phyloP scores from a whole-genome alignment of 805 yeast species.

The Yarrowia alimentaria region DNA sequence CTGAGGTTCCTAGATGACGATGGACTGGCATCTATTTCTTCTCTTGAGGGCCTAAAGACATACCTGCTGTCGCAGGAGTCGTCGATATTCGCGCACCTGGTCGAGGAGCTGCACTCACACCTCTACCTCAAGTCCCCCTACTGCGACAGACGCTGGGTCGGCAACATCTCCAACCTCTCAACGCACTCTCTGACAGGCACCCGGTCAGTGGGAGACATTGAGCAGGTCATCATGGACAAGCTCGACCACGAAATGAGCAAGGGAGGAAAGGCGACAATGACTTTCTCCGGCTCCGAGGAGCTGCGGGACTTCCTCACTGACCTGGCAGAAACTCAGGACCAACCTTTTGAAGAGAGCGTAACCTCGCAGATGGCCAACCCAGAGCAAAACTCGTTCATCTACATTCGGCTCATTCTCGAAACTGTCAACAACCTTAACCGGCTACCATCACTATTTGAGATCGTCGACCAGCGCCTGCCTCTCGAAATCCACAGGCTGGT shows the following conservation, averaged over 20 bases:
- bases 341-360: constrained; percentile 31
- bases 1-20: constrained; percentile 39
- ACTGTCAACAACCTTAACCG: constrained; percentile 61
- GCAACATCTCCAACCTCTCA: constrained; percentile 31
- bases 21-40: constrained; percentile 37
- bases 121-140: constrained; percentile 56
- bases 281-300: constrained; percentile 32
- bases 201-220: constrained; percentile 29
- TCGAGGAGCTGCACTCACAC: constrained; percentile 73
- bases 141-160: constrained; percentile 37
- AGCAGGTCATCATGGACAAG: constrained; percentile 35
- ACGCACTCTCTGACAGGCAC: constrained; percentile 31
- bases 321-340: constrained; percentile 10
- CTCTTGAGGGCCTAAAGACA: constrained; percentile 38
- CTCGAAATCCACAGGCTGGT: constrained; percentile 65
- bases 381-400: constrained; percentile 51
- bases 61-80: constrained; percentile 42
- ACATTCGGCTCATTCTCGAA: constrained; percentile 52
- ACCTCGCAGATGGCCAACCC: constrained; percentile 42
- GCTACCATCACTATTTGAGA: constrained; percentile 56
- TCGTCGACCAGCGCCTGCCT: constrained; percentile 53
- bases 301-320: constrained; percentile 33
- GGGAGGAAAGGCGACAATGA: constrained; percentile 31
- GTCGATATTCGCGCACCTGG: constrained; percentile 60
- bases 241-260: constrained; percentile 31